Conservation (phyloP, 1,139 yeast species). For the Meyerozyma guilliermondii region DNA sequence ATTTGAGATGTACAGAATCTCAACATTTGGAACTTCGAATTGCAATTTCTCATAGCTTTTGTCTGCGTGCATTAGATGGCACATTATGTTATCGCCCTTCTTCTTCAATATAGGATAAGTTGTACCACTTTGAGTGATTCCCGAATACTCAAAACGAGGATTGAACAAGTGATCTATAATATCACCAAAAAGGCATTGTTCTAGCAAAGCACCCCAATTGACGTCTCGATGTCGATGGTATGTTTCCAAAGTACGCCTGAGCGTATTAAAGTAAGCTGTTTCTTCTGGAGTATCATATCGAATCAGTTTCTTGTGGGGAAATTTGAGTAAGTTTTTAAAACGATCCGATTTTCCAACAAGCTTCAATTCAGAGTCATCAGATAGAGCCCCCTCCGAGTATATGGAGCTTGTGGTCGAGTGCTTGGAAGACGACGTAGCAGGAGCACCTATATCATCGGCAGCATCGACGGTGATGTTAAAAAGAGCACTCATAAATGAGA, state of each 20-base stretch:
- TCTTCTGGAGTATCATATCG: background rate
- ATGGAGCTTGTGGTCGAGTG: slow-evolving; percentile 9
- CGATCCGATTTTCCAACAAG: background rate
- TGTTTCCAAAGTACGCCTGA: background rate
- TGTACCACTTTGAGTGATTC: background rate
- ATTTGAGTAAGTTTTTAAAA: background rate
- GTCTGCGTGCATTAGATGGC: background rate
- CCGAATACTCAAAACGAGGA: background rate
- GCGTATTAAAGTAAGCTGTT: background rate
- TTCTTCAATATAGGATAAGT: background rate
- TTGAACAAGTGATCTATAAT: slow-evolving; percentile 4
- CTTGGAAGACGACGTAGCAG: slow-evolving; percentile 1
- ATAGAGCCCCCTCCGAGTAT: slow-evolving; percentile 9
- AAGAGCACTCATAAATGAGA: slow-evolving; percentile 4
- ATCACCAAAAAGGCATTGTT: slow-evolving; percentile 10
- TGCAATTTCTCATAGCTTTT: background rate
- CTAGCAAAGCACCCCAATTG: slow-evolving; percentile 9
- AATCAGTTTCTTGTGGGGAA: background rate
- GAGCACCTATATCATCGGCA: background rate
- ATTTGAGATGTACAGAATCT: background rate
- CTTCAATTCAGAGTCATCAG: slow-evolving; percentile 5
- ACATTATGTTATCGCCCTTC: background rate
- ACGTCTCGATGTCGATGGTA: slow-evolving; percentile 2
- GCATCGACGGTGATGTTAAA: slow-evolving; percentile 2
- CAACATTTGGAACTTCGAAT: background rate